Conservation (phyloP, 208 protist genomes). For the Acanthamoeba triangularis region DNA sequence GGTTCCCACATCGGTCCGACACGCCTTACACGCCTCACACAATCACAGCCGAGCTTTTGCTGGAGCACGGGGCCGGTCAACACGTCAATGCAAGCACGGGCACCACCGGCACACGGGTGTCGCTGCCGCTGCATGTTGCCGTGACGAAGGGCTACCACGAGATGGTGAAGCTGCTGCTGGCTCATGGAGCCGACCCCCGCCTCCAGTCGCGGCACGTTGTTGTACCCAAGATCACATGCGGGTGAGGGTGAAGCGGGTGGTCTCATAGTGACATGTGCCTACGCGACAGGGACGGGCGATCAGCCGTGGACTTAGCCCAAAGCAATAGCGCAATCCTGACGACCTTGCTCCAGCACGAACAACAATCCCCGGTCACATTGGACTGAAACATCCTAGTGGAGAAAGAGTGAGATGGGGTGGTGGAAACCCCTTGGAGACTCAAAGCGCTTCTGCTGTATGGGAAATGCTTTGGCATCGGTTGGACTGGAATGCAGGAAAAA, state of each 20-base stretch:
- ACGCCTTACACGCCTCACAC: not conserved
- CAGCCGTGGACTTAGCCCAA: not conserved
- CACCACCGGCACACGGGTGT: not conserved
- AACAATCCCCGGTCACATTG: not conserved
- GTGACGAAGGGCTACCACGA: not conserved
- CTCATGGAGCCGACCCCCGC: constrained; percentile 11
- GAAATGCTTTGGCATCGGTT: too few relatives aligned
- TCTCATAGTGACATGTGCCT: not conserved
- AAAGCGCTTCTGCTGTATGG: too few relatives aligned
- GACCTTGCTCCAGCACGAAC: not conserved
- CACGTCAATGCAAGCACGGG: not conserved
- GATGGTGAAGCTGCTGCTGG: constrained; percentile 54
- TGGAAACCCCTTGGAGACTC: too few relatives aligned
- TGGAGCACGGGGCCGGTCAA: not conserved
- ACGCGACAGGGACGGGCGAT: not conserved
- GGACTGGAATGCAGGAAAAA: too few relatives aligned
- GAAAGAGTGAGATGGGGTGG: too few relatives aligned
- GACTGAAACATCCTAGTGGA: too few relatives aligned
- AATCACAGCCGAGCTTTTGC: not conserved
- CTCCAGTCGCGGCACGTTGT: not conserved
- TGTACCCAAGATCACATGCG: too few relatives aligned
- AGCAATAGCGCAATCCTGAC: not conserved
- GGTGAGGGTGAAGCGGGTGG: too few relatives aligned
- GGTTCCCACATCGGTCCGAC: not conserved
- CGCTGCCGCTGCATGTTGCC: not conserved